Evolutionary conservation across 106 monocot genomes (phyloP), one percentile per base, ranked within the genome.

Genomic region (Narthecium ossifragum): DNA sequence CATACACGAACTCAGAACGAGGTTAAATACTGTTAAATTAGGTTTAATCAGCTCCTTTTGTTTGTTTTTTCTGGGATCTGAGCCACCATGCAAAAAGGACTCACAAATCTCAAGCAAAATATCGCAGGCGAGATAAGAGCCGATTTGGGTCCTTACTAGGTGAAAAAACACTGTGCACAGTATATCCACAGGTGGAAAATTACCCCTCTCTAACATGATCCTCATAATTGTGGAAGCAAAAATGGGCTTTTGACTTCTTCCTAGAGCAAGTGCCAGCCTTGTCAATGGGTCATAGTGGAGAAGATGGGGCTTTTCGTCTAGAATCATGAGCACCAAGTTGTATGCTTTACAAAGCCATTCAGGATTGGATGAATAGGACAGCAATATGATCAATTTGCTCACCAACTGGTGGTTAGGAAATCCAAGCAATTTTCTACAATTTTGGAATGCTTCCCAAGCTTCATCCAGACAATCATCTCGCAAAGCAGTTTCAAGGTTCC

Each of bases 61-160:
- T 37, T 60, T 71, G 24, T 26, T 23, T 15, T 33, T 55, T 46
- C 49, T 80, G 21, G 46, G 29, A 51, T 55, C 52, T 31, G 49
- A 11, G 31, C 41, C 45, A 6, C 22, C 33, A 25, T 20, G 11
- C 48, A 83, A 60, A 27, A 57, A 70, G 28, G 24, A 21, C 51
- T 81, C 86, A 34, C 90, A 98, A 31, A 76, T 65, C 46, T 98
- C 87, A 17, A 79, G 36, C 62, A 98, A 70, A 34, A 98, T 53
- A 65, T 86, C 69, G 36, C 65, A 50, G 34, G 90, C 90, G 61
- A 87, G 67, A 51, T 60, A 73, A 6, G 81, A 87, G 6, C 96
- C 87, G 31, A 69, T 60, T 66, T 73, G 65, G 56, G 90, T 72
- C 79, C 79, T 87, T 20, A 82, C 86, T 57, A 91, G 53, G 65